Evolutionary conservation across 2,329 filamentous ascomycete species (phyloP).

Genomic region (Nigrospora osmanthi): DNA sequence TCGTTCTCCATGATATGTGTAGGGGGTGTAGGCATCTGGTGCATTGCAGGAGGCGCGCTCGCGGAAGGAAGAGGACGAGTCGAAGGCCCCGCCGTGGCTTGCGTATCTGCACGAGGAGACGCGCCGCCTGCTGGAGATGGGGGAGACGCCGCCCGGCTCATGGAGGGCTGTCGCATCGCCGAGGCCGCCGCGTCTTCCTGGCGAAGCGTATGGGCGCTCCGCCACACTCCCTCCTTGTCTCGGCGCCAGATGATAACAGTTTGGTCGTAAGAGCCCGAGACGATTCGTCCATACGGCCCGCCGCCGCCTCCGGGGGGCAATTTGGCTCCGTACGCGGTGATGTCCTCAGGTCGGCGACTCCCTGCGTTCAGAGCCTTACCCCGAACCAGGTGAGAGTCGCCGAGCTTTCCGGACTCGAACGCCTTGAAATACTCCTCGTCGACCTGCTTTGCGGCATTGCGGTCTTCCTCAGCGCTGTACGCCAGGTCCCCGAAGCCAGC

Average conservation of each 20-base stretch:
- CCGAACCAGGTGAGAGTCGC: conserved; percentile 24
- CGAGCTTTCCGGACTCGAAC: conserved; percentile 40
- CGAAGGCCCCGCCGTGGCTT: conserved; percentile 3
- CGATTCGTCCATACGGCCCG: conserved; percentile 84
- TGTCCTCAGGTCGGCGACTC: conserved; percentile 65
- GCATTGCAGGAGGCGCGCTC: conserved; percentile 15
- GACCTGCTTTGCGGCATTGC: conserved; percentile 61
- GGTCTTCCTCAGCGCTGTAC: conserved; percentile 69
- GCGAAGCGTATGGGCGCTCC: conserved; percentile 63
- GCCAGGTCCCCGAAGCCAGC: conserved; percentile 88
- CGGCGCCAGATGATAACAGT: conserved; percentile 92
- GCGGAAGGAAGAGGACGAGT: conserved; percentile 11
- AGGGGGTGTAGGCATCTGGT: conserved; percentile 10
- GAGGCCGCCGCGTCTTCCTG: conserved; percentile 62
- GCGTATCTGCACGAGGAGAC: conserved; percentile 5
- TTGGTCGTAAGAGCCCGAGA: conserved; percentile 94
- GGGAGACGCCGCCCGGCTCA: neutral
- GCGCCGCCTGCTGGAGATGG: conserved; percentile 3
- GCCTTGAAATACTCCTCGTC: conserved; percentile 66
- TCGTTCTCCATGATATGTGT: too few species aligned
- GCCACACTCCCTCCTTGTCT: conserved; percentile 79
- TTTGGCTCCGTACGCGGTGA: conserved; percentile 75
- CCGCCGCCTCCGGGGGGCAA: conserved; percentile 87
- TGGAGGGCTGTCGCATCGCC: conserved; percentile 23
- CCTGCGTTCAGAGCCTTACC: conserved; percentile 55